These are phyloP conservation scores for Cyberlindnera xylosilytica DNA, from an alignment of 805 yeast genomes.

Conservation along the genomic window DNA sequence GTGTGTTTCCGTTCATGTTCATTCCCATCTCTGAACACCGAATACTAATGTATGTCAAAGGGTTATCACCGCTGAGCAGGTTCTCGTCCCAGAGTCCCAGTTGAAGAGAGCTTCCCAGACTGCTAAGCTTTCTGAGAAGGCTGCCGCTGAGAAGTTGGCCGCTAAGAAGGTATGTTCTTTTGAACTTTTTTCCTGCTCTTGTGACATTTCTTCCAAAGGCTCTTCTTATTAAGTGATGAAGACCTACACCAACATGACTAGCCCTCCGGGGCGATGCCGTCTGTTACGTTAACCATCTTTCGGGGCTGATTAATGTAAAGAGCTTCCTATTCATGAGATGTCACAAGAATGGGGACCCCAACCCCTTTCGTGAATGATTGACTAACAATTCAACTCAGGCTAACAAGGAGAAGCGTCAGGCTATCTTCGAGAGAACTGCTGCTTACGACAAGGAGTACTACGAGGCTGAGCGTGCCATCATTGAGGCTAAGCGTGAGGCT, in stretches of 20 bases:
- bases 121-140: constrained; percentile 72
- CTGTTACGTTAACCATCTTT: constrained; percentile 72
- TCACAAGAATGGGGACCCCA: background rate
- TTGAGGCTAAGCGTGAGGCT: constrained; percentile 88
- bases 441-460: constrained; percentile 94
- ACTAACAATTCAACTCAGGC: constrained; percentile 32
- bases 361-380: background rate
- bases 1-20: constrained; percentile 8
- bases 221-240: constrained; percentile 39
- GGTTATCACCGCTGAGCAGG: constrained; percentile 36
- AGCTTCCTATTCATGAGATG: constrained; percentile 1
- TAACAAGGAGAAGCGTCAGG: constrained; percentile 57
- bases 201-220: background rate
- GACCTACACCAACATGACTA: constrained; percentile 53
- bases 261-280: constrained; percentile 61
- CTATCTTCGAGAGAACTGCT: constrained; percentile 90
- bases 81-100: constrained; percentile 75
- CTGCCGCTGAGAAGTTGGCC: constrained; percentile 76
- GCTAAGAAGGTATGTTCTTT: constrained; percentile 75
- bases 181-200: background rate
- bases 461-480: constrained; percentile 84
- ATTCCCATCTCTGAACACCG: background rate
- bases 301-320: constrained; percentile 54
- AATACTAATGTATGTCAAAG: constrained; percentile 17
- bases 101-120: constrained; percentile 78